phyloP scores from a whole-genome alignment of 2,329 filamentous ascomycete species.

The Rachicladosporium sp. region DNA sequence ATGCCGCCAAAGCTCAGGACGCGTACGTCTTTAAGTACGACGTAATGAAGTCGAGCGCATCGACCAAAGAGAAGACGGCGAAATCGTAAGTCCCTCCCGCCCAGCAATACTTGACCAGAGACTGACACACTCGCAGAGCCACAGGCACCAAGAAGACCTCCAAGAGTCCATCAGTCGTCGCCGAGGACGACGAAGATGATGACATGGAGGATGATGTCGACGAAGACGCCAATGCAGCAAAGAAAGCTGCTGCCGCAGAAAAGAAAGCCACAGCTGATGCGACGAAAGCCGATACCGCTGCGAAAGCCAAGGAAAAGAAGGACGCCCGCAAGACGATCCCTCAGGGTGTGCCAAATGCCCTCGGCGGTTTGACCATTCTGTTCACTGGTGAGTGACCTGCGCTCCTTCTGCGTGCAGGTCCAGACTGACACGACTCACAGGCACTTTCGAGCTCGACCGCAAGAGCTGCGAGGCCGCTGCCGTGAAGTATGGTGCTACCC shows the following conservation, averaged over 20 bases:
- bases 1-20: too few species aligned
- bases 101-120: too few species aligned
- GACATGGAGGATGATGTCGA: neutral
- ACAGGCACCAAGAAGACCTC: too few species aligned
- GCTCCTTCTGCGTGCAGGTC: too few species aligned
- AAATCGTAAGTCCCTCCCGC: too few species aligned
- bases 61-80: too few species aligned
- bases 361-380: slow-evolving; percentile 4
- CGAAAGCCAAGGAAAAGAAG: neutral
- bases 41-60: too few species aligned
- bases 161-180: too few species aligned
- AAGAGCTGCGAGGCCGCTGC: slow-evolving; percentile 8
- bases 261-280: neutral
- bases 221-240: neutral
- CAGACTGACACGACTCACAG: neutral
- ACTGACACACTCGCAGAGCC: too few species aligned
- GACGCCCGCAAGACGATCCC: slow-evolving; percentile 3
- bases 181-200: too few species aligned
- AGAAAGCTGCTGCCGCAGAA: neutral
- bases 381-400: slow-evolving; percentile 1
- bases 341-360: slow-evolving; percentile 2
- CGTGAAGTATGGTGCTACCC: slow-evolving; percentile 5
- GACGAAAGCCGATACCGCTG: slow-evolving; percentile 1
- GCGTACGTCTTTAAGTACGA: too few species aligned
- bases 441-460: slow-evolving; percentile 8